Percentiles rank a stretch among this genome's conserved stretches.
Conservation (phyloP, 2,329 filamentous ascomycete genomes). For the Geoglossum cookeanum region DNA sequence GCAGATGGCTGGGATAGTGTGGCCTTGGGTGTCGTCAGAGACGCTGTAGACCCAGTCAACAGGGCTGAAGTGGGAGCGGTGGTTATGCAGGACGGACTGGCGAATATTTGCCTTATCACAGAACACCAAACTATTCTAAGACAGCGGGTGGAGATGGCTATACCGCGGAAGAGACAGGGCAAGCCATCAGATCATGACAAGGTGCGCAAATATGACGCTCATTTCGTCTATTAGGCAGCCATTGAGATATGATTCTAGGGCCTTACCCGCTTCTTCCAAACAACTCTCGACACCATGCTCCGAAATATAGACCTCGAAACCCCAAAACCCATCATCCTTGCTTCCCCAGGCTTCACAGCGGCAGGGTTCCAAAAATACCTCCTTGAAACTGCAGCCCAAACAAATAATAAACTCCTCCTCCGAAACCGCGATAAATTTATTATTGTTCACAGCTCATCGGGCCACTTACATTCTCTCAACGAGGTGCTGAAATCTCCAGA, state of each 20-base stretch:
- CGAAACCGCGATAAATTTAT: conserved; percentile 41
- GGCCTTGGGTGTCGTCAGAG: conserved; percentile 55
- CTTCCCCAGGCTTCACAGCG: conserved; percentile 77
- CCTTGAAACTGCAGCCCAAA: conserved; percentile 38
- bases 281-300: conserved; percentile 53
- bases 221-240: background rate
- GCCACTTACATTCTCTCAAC: conserved; percentile 70
- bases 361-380: conserved; percentile 61
- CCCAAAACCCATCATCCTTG: conserved; percentile 58
- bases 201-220: conserved; percentile 2
- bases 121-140: conserved; percentile 61
- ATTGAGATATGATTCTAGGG: conserved; percentile 20
- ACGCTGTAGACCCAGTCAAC: conserved; percentile 60
- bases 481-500: conserved; percentile 71
- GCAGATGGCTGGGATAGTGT: conserved; percentile 78
- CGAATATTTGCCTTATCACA: conserved; percentile 68
- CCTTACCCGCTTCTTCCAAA: conserved; percentile 59
- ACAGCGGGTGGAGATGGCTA: conserved; percentile 44
- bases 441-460: conserved; percentile 68
- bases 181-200: conserved; percentile 44
- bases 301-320: conserved; percentile 57
- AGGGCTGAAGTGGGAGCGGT: conserved; percentile 74
- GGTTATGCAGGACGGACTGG: conserved; percentile 77
- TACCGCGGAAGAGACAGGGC: conserved; percentile 48
- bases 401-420: conserved; percentile 53